Evolutionary conservation across 129 eudicot genomes (phyloP), one percentile per base, ranked within the genome.

Genomic region (Arctium lappa): DNA sequence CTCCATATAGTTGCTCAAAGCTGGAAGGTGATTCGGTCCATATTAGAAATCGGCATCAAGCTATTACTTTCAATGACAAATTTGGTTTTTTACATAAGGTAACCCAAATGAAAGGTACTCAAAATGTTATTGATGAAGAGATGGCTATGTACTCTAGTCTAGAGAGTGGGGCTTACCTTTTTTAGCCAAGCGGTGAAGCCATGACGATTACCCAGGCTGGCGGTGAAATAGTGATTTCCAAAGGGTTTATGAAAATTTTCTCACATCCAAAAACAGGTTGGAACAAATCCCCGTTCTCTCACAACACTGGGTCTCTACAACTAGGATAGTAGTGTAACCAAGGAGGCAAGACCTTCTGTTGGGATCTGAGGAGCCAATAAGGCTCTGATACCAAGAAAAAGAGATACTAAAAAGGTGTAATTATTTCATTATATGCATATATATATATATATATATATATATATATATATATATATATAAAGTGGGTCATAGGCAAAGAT

Each of bases 121-220:
- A 86, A 5, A 85, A 82, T 76, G 82, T 83, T 76, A 80, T 96
- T 8, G 91, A 84, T 77, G 99, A 93, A 82, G 99, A 96, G 86
- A 79, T 96, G 79, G 87, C 89, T 65, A 88, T 93, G 97, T 96
- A 96, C 87, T 83, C 97, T 22, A 96, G 99, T 83, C 85, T 90
- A 0, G 99, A 80, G 76, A 92, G 99, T 81, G 99, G 99, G 37
- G 99, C 99, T 40, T 96, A 96, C 86, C 90, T 96, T 34, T 96
- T 96, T 44, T 91, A 89, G 63, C 99, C 99, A 6, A 85, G 75
- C 30, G 99, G 99, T 60, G 95, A 89, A 46, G 99, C 99, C 73
- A 74, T 81, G 75, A 66, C 92, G 1, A 90, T 96, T 32, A 86
- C 80, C 2, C 79, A 79, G 36, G 69, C 88, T 42, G 90, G 86